Evolutionary conservation across 129 eudicot species (phyloP), one percentile per base, ranked within the genome.

Genomic region (Centaurea solstitialis): DNA sequence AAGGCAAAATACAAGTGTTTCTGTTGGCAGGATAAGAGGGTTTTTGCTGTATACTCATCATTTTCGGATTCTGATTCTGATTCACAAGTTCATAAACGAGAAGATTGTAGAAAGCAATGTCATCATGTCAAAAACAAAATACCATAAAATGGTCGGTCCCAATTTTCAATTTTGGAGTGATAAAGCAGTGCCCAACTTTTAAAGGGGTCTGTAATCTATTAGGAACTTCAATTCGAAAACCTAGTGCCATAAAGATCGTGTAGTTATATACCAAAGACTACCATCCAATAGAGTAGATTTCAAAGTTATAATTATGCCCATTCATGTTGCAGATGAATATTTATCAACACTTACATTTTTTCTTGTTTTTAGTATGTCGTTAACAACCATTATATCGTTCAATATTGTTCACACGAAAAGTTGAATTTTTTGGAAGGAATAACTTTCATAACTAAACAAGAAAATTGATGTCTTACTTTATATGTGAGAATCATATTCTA

Each of bases 51-150:
- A 4, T 88, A 88, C 78, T 85, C 87, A 1, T 85, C 87, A 0
- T 88, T 88, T 80, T 88, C 89, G n/a, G 89, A 88, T 79, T 82
- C 78, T 1, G 92, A 82, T 73, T 80, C 82, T 5, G 87, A 79
- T 72, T 7, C 4, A 2, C 78, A 69, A 15, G 21, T 12, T 13
- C 47, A 67, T 59, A 82, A 50, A 40, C 74, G 35, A 38, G 68
- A 43, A 24, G 28, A 62, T 7, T 2, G 1, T 64, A 64, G 28
- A 30, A 64, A 17, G 47, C 10, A 75, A 2, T 20, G 33, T 12
- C 47, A 6, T 68, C 68, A 7, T 18, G 50, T 70, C 33, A 33
- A 28, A 68, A 69, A 78, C 57, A 45, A 41, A 43, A n/a, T 70
- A 33, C 22, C 22, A 3, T 18, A 20, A 8, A 22, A 64, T 13